phyloP scores from a whole-genome alignment of 2,329 filamentous ascomycete species.

The Fusarium miscanthi region DNA sequence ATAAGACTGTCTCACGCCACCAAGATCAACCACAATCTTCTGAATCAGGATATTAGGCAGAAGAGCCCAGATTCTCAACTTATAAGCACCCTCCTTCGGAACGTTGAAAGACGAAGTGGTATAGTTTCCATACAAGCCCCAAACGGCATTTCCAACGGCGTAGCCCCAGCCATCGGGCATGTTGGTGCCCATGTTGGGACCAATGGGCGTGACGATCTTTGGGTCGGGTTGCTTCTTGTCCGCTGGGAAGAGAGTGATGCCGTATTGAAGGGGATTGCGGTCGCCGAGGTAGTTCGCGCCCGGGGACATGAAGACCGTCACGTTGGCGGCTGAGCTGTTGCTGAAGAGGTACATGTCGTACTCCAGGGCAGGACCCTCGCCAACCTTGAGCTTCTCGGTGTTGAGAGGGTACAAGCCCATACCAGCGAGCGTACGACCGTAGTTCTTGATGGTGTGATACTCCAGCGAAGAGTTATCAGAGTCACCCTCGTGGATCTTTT shows the following conservation, averaged over 20 bases:
- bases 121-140: slow-evolving; percentile 57
- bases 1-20: slow-evolving; percentile 65
- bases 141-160: slow-evolving; percentile 57
- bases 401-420: slow-evolving; percentile 66
- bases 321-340: slow-evolving; percentile 55
- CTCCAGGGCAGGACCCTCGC: slow-evolving; percentile 65
- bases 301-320: slow-evolving; percentile 63
- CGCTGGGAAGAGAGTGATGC: slow-evolving; percentile 58
- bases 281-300: slow-evolving; percentile 65
- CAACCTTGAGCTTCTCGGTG: slow-evolving; percentile 60
- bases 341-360: slow-evolving; percentile 73
- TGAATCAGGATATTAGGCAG: slow-evolving; percentile 65
- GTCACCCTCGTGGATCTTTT: slow-evolving; percentile 51
- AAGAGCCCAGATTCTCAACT: slow-evolving; percentile 62
- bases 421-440: slow-evolving; percentile 68
- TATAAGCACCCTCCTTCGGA: slow-evolving; percentile 57
- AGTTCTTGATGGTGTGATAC: slow-evolving; percentile 64
- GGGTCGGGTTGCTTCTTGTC: slow-evolving; percentile 34
- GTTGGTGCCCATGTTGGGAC: slow-evolving; percentile 17
- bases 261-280: slow-evolving; percentile 62
- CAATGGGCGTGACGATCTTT: slow-evolving; percentile 21
- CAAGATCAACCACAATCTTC: slow-evolving; percentile 66
- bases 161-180: slow-evolving; percentile 36
- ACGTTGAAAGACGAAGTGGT: slow-evolving; percentile 59
- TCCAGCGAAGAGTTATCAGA: slow-evolving; percentile 45